Base-by-base conservation (phyloP, 228 moss, liverwort and hornwort species). In the Sphagnum magellanicum region DNA sequence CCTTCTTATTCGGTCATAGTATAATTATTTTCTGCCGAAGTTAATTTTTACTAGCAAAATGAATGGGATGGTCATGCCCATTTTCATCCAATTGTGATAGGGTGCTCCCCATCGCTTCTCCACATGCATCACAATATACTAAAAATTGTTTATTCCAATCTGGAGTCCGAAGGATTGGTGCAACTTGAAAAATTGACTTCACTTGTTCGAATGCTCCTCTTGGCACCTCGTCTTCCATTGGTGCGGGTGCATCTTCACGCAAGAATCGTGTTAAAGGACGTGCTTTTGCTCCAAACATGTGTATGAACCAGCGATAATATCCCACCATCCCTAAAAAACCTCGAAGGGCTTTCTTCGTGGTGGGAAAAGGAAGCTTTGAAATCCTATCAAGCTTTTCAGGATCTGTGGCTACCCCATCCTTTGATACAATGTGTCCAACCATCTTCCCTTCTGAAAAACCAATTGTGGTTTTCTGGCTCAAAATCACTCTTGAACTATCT, bases 381-480 rank as follows among this genome's bases (percentile, higher is more conserved):
- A 66, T 66, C 1, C 4, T 15, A 48, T 50, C 50, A 14, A 75
- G 32, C n/a, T 77, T 77, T 0, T 73, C 55, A 0, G n/a, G 16
- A 47, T 73, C 68, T 0, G 64, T 62, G 12, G 48, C 58, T 49
- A 72, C 32, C 2, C 77, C 64, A 4, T 17, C 5, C 47, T 70
- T 65, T 53, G 51, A 61, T 11, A 73, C 58, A 1, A 50, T 32
- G 14, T 73, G 72, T 3, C 77, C 63, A 0, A 77, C 49, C 1
- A 73, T 15, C 0, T 55, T 49, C 0, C 74, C 65, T 49, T 61
- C 17, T 5, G 1, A 6, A 9, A 67, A 11, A 47, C 16, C 65
- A 46, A 78, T 48, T 11, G 49, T 68, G 47, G 52, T 68, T 12
- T 78, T 74, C 5, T 61, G 69, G 48, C 73, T 64, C 0, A 78